A percentile compares a stretch with the other conserved stretches of the same genome.
These are phyloP conservation scores for Cutaneotrichosporon cutaneum DNA, from an alignment of 1,284 basidiomycete genomes.

Conservation along the genomic window DNA sequence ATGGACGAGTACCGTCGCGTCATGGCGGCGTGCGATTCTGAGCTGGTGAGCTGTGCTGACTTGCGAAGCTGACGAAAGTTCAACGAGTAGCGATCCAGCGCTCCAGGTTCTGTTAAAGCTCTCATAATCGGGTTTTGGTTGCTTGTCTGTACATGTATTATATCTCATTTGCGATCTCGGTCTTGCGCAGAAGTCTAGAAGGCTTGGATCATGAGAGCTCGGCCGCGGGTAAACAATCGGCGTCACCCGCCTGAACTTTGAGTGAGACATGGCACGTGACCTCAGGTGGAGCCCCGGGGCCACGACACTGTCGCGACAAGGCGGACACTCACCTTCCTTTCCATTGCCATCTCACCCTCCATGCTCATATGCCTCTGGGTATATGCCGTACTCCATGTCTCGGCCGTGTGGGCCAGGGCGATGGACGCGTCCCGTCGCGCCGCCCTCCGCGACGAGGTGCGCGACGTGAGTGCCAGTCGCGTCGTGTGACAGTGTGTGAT, in stretches of 20 bases:
- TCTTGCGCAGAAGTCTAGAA: too few species aligned
- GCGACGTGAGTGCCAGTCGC: conserved; percentile 23
- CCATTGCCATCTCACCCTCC: background rate
- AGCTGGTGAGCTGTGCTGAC: background rate
- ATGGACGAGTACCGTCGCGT: conserved; percentile 4
- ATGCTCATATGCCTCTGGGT: conserved; percentile 14
- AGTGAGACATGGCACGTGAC: background rate
- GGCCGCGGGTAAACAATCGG: background rate
- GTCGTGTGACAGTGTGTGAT: too few species aligned
- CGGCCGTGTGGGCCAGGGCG: conserved; percentile 7
- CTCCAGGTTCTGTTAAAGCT: background rate
- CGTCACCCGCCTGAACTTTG: background rate
- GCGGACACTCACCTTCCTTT: background rate
- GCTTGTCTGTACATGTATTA: background rate
- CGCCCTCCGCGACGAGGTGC: conserved; percentile 20
- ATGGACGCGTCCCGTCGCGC: conserved; percentile 13
- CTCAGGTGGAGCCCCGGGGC: background rate
- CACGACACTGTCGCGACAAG: background rate
- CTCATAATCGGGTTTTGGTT: background rate
- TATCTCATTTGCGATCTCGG: background rate
- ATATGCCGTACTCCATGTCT: conserved; percentile 6
- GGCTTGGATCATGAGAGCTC: background rate
- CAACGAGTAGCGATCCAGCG: background rate
- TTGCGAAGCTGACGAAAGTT: background rate
- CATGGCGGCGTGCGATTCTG: background rate